Evolutionary conservation across 306 rosid species (phyloP), one percentile per base, ranked within the genome.

Genomic region (Ochetophila trinervis): DNA sequence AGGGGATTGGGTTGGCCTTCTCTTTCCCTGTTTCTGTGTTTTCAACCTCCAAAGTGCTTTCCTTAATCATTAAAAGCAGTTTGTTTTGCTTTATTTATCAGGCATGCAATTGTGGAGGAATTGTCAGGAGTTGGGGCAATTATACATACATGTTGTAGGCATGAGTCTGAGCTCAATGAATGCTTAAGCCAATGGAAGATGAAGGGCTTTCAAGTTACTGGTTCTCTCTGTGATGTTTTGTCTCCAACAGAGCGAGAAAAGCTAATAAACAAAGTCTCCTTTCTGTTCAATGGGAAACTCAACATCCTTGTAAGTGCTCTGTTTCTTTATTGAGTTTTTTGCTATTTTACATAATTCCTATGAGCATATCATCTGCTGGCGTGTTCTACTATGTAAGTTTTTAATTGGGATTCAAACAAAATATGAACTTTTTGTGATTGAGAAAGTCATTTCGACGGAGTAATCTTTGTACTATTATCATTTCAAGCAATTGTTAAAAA

Each of bases 1-100:
- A 70, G 62, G 86, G 86, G 54, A 81, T 81, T 18, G 85, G 82
- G 85, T 69, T 6, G 12, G 30, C 21, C 5, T 44, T 19, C 16
- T 30, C 34, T 49, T 47, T 40, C 65, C 10, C 11, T 60, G n/a
- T 42, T 5, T 36, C 16, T 12, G 52, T 60, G 4, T 20, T 9
- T 60, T 14, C 9, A 12, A 3, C 0, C 5, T 2, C n/a, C 27
- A 1, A 30, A 19, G 20, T 32, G 49, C 23, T 30, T 50, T 50
- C 54, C 17, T 47, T 4, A 3, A 11, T 47, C 4, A 16, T 16
- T 50, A 50, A 22, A 27, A 27, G 32, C 32, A 27, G 4, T 27
- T 19, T 1, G 4, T 11, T 30, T n/a, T 12, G 24, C n/a, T 68
- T 3, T 20, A 14, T 64, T 70, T 9, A 32, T 21, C 48, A 76